Percentiles rank a stretch among this genome's conserved stretches.
phyloP scores from a whole-genome alignment of 164 flowering plant genomes.

The Aristolochia californica region DNA sequence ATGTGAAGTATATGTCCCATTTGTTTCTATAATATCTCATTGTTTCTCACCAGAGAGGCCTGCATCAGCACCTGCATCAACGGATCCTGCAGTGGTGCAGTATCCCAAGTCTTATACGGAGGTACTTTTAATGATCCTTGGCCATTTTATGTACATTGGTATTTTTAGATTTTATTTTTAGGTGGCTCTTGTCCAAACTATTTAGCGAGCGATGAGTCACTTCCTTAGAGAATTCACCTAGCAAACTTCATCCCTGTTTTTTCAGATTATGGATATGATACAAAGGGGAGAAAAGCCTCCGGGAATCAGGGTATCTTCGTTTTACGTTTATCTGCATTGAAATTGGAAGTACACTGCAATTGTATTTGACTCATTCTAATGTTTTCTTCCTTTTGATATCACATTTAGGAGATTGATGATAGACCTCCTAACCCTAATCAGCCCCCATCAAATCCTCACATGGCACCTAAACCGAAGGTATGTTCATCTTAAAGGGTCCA shows the following conservation, averaged over 20 bases:
- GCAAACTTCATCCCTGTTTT: not conserved
- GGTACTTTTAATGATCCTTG: slow-evolving; percentile 20
- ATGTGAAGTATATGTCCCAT: not conserved
- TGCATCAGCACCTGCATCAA: slow-evolving; percentile 48
- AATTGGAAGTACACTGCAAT: not conserved
- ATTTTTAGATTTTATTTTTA: no score
- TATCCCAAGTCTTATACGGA: slow-evolving; percentile 87
- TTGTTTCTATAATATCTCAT: slow-evolving; percentile 1
- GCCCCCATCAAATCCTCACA: slow-evolving; percentile 63
- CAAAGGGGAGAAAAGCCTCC: slow-evolving; percentile 90
- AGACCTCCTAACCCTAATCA: slow-evolving; percentile 90
- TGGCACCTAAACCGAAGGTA: slow-evolving; percentile 74
- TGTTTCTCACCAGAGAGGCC: slow-evolving; percentile 45
- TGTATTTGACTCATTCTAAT: not conserved
- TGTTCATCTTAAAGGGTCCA: not conserved
- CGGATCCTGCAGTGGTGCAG: slow-evolving; percentile 47
- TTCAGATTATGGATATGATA: slow-evolving; percentile 85
- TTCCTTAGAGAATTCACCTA: no score
- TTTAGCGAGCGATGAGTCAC: no score
- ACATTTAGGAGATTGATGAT: slow-evolving; percentile 78
- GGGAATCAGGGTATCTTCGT: slow-evolving; percentile 38
- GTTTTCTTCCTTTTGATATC: slow-evolving; percentile 1
- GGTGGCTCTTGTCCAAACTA: no score
- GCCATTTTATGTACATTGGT: no score
- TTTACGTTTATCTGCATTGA: not conserved